A percentile compares a stretch with the other conserved stretches of the same genome.
Evolutionary conservation across 768 basidiomycete species (phyloP).

Genomic region (Hypsizygus marmoreus): DNA sequence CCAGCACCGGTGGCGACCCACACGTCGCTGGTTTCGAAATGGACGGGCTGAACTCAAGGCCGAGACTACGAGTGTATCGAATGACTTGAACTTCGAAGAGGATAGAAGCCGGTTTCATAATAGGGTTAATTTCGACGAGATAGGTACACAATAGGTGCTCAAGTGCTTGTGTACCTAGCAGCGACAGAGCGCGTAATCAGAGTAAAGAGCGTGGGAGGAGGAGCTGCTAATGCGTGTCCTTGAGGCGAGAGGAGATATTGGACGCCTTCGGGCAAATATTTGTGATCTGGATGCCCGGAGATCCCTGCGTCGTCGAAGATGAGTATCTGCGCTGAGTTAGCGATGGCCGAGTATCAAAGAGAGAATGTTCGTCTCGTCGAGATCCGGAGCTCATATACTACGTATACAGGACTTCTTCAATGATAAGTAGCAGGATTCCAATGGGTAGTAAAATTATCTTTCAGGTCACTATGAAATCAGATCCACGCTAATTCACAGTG

Average conservation of each 20-base stretch:
- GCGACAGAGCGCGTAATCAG: constrained; percentile 59
- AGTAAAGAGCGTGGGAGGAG: constrained; percentile 55
- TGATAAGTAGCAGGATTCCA: constrained; percentile 66
- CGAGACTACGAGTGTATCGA: no score
- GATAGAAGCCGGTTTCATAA: constrained; percentile 16
- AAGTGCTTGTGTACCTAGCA: constrained; percentile 62
- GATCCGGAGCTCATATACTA: constrained; percentile 64
- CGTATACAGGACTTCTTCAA: constrained; percentile 58
- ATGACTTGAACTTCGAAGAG: no score
- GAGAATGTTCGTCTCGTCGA: constrained; percentile 44
- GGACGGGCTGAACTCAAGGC: no score
- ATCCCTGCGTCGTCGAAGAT: constrained; percentile 82
- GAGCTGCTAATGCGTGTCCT: constrained; percentile 20
- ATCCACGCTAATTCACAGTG: constrained; percentile 1
- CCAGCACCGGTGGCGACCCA: constrained; percentile 52
- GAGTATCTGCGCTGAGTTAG: constrained; percentile 65
- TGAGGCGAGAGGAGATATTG: constrained; percentile 38
- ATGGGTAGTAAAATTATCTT: constrained; percentile 67
- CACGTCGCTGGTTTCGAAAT: no score
- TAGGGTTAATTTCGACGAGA: constrained; percentile 51
- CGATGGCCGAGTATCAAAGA: constrained; percentile 5
- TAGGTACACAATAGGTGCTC: no score
- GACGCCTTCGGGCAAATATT: constrained; percentile 62
- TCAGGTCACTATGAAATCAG: constrained; percentile 58
- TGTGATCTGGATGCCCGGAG: constrained; percentile 88